Conservation (phyloP, 2,329 filamentous ascomycete species). For the Shiraia bambusicola region DNA sequence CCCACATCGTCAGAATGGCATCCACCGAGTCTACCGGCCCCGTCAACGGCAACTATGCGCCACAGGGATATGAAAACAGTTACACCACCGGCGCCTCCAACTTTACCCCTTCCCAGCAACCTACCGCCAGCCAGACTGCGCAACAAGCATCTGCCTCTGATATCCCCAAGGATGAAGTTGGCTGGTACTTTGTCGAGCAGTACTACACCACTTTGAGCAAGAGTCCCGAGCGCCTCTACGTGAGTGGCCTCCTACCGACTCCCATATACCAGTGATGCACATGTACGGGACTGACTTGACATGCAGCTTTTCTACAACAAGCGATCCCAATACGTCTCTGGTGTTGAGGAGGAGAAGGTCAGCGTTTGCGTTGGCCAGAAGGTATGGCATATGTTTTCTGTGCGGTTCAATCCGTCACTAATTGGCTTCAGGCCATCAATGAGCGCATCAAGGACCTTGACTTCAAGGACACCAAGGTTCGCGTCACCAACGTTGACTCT, state of each 20-base stretch:
- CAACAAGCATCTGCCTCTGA: slow-evolving; percentile 40
- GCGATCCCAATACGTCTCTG: slow-evolving; percentile 91
- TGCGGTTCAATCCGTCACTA: slow-evolving; percentile 1
- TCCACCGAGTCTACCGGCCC: slow-evolving; percentile 40
- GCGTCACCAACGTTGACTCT: slow-evolving; percentile 95
- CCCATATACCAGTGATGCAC: neutral
- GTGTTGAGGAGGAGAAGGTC: slow-evolving; percentile 84
- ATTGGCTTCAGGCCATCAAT: slow-evolving; percentile 70
- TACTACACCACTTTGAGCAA: slow-evolving; percentile 98
- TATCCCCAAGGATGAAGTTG: slow-evolving; percentile 85
- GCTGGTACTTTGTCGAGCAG: slow-evolving; percentile 99
- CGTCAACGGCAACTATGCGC: slow-evolving; percentile 53
- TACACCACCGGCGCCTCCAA: slow-evolving; percentile 32
- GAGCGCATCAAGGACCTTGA: slow-evolving; percentile 91
- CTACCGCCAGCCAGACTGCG: slow-evolving; percentile 28
- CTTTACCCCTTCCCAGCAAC: slow-evolving; percentile 32
- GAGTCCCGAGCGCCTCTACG: slow-evolving; percentile 86
- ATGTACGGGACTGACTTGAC: slow-evolving; percentile 28
- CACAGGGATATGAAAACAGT: slow-evolving; percentile 46
- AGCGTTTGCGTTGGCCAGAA: slow-evolving; percentile 83
- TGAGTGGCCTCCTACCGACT: slow-evolving; percentile 32
- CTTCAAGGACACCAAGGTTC: slow-evolving; percentile 97
- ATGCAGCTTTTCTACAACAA: slow-evolving; percentile 87
- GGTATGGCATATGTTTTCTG: slow-evolving; percentile 57
- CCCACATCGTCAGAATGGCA: slow-evolving; percentile 33